Evolutionary conservation across 352 stramenopile genomes (phyloP).

Genomic region (Globisporangium sylvaticum): DNA sequence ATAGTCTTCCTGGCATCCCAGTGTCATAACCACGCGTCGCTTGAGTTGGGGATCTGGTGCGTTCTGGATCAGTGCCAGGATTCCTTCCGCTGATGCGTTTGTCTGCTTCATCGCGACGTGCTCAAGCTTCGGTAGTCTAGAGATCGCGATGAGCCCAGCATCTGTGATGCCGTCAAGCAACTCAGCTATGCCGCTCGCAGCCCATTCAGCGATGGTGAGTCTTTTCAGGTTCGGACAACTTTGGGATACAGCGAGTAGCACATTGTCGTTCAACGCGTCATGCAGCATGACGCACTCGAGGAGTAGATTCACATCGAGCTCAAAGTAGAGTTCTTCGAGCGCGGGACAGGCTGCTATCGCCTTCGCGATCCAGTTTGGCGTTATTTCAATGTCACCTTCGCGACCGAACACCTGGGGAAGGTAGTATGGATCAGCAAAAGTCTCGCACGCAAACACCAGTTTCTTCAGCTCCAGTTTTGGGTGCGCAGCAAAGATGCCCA

Average conservation of each 20-base stretch:
- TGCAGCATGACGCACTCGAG: not conserved
- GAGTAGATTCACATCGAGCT: not conserved
- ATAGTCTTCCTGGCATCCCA: not conserved
- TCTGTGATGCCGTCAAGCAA: not conserved
- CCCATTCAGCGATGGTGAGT: not conserved
- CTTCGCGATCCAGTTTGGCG: not conserved
- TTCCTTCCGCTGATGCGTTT: not conserved
- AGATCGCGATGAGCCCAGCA: not conserved
- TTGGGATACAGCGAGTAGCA: not conserved
- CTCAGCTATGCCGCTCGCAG: not conserved
- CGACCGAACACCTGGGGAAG: too few relatives aligned
- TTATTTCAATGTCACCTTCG: not conserved
- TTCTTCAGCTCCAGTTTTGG: too few relatives aligned
- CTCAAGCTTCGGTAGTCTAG: not conserved
- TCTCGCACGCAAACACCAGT: too few relatives aligned
- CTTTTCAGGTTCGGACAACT: not conserved
- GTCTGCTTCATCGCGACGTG: not conserved
- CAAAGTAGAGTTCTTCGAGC: conserved; percentile 5
- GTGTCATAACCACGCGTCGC: not conserved
- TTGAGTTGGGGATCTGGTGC: not conserved
- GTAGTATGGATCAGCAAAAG: too few relatives aligned
- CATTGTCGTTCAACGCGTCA: not conserved
- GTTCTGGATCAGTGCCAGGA: not conserved
- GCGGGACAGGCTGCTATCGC: not conserved
- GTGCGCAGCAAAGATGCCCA: too few relatives aligned